A percentile compares a stretch with the other conserved stretches of the same genome.
These are phyloP conservation scores for Phytophthora pinifolia DNA, from an alignment of 352 stramenopile genomes.

Conservation along the genomic window DNA sequence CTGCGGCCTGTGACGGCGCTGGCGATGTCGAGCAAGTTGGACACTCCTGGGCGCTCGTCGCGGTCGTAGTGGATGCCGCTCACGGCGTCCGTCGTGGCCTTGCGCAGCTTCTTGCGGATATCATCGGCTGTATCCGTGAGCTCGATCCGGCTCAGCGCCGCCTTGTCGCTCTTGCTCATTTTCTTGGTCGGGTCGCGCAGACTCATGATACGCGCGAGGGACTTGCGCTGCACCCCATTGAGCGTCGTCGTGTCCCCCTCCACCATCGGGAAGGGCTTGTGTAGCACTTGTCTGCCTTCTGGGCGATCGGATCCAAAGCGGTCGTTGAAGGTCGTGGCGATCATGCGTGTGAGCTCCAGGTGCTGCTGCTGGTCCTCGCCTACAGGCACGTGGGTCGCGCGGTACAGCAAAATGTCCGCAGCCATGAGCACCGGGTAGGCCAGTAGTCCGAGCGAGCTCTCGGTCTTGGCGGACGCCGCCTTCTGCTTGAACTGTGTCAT, in stretches of 20 bases:
- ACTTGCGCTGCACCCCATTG: conserved; percentile 11
- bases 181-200: conserved; percentile 96
- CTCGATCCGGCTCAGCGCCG: conserved; percentile 93
- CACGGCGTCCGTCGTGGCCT: conserved; percentile 88
- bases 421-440: conserved; percentile 99
- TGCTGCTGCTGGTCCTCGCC: conserved; percentile 99
- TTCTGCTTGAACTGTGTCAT: conserved; percentile 99
- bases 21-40: conserved; percentile 95
- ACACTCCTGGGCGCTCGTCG: conserved; percentile 90
- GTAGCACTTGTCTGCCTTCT: conserved; percentile 40
- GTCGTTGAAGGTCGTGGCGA: conserved; percentile 96
- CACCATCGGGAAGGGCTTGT: conserved; percentile 54
- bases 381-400: conserved; percentile 96
- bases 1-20: conserved; percentile 72
- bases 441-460: conserved; percentile 92
- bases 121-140: conserved; percentile 76
- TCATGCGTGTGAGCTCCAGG: conserved; percentile 98
- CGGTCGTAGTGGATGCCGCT: conserved; percentile 90
- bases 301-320: conserved; percentile 73
- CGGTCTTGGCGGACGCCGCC: conserved; percentile 70
- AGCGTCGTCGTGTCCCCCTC: conserved; percentile 39
- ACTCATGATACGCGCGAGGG: conserved; percentile 96
- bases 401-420: conserved; percentile 99
- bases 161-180: conserved; percentile 98
- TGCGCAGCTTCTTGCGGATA: conserved; percentile 87